Evolutionary conservation across 2,329 filamentous ascomycete species (phyloP).

Genomic region (Fusarium pseudograminearum): DNA sequence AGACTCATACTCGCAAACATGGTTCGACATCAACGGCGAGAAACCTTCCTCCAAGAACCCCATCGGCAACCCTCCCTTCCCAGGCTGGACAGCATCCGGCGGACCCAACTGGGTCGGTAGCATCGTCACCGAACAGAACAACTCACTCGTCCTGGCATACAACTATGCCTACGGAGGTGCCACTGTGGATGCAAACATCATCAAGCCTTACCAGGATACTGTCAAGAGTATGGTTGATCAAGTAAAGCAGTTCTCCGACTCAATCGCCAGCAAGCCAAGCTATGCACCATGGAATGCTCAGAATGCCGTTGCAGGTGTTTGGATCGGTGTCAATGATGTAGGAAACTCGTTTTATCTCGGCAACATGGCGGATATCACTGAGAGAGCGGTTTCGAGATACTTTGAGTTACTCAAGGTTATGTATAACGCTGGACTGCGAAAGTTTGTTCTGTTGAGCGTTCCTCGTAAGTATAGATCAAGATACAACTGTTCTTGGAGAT

Average conservation of each 20-base stretch:
- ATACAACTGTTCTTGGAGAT: accelerated
- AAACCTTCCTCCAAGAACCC: slow-evolving; percentile 67
- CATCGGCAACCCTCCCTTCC: slow-evolving; percentile 71
- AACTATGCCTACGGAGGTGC: slow-evolving; percentile 68
- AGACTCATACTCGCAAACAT: slow-evolving; percentile 54
- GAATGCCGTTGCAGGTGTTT: slow-evolving; percentile 60
- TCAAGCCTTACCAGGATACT: slow-evolving; percentile 66
- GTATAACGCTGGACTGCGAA: slow-evolving; percentile 65
- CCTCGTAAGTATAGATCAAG: slow-evolving; percentile 55
- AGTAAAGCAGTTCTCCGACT: slow-evolving; percentile 48
- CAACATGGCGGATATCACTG: slow-evolving; percentile 52
- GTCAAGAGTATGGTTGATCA: slow-evolving; percentile 45
- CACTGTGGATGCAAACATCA: slow-evolving; percentile 63
- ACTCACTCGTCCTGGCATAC: slow-evolving; percentile 59
- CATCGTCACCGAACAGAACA: slow-evolving; percentile 61
- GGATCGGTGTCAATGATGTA: slow-evolving; percentile 69
- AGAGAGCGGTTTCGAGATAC: slow-evolving; percentile 58
- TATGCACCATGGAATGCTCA: slow-evolving; percentile 57
- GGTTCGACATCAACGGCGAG: slow-evolving; percentile 65
- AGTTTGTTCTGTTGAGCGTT: slow-evolving; percentile 70
- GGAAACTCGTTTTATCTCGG: slow-evolving; percentile 59
- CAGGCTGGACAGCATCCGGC: slow-evolving; percentile 62
- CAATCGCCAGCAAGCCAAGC: slow-evolving; percentile 49
- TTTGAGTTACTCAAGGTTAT: slow-evolving; percentile 58
- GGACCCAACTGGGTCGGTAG: slow-evolving; percentile 66